phyloP scores from a whole-genome alignment of 2,329 filamentous ascomycete genomes.

The Pseudogymnoascus pannorum region DNA sequence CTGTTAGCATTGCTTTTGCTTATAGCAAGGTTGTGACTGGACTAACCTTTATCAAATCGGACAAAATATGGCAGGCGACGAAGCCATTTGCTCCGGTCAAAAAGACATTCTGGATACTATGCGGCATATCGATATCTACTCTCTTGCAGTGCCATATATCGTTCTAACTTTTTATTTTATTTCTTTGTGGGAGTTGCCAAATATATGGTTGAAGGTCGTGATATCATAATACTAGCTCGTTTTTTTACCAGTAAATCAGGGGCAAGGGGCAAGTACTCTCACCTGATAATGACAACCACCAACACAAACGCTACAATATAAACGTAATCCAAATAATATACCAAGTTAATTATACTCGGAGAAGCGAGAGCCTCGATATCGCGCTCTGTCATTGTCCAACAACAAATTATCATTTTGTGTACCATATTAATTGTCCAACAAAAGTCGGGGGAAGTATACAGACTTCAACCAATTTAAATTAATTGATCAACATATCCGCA shows the following conservation, averaged over 20 bases:
- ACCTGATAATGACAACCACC: neutral
- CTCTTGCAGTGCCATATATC: neutral
- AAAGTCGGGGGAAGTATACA: no score
- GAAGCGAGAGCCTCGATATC: neutral
- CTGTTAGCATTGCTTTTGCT: neutral
- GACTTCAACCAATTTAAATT: neutral
- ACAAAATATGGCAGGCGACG: conserved; percentile 25
- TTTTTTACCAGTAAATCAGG: neutral
- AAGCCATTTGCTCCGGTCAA: conserved; percentile 29
- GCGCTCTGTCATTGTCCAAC: neutral
- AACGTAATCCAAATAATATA: neutral
- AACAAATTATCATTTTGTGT: no score
- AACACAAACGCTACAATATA: neutral
- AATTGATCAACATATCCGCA: neutral
- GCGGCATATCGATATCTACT: neutral
- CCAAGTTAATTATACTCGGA: neutral
- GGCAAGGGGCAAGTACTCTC: neutral
- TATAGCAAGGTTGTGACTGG: neutral
- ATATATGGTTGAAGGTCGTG: neutral
- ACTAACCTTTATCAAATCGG: neutral
- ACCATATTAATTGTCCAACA: no score
- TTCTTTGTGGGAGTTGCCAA: neutral
- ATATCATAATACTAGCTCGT: neutral
- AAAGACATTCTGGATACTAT: conserved; percentile 17
- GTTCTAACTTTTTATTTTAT: neutral